A percentile compares a stretch with the other conserved stretches of the same genome.
These are phyloP conservation scores for Colletotrichum sidae DNA, from an alignment of 2,329 filamentous ascomycete species.

Conservation along the genomic window DNA sequence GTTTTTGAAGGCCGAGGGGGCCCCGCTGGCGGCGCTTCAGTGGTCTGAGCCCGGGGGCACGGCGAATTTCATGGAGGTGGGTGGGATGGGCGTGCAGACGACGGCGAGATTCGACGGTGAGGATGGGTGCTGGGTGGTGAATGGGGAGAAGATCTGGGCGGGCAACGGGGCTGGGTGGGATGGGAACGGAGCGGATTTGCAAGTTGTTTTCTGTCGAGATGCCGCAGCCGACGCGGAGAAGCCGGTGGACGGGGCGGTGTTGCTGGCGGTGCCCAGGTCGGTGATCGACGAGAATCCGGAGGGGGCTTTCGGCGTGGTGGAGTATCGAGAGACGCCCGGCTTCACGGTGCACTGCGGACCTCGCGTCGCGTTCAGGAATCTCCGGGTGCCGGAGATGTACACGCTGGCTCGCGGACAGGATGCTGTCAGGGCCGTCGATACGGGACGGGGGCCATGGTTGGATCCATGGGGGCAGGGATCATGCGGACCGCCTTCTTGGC, in stretches of 20 bases:
- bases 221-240: conserved; percentile 40
- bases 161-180: conserved; percentile 67
- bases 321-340: conserved; percentile 57
- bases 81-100: conserved; percentile 59
- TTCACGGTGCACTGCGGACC: conserved; percentile 62
- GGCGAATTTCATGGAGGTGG: conserved; percentile 64
- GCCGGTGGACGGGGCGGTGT: conserved; percentile 52
- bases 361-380: conserved; percentile 58
- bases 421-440: conserved; percentile 55
- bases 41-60: conserved; percentile 64
- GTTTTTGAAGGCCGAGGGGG: conserved; percentile 57
- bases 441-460: conserved; percentile 59
- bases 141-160: conserved; percentile 68
- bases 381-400: conserved; percentile 60
- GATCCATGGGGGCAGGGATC: conserved; percentile 65
- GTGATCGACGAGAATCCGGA: conserved; percentile 58
- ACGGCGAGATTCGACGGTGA: conserved; percentile 60
- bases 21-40: conserved; percentile 62
- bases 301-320: conserved; percentile 57
- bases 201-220: conserved; percentile 63
- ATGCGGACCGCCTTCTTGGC: conserved; percentile 66
- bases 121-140: conserved; percentile 57
- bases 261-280: conserved; percentile 61
- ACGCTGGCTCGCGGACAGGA: conserved; percentile 55
- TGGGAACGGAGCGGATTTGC: conserved; percentile 60